Evolutionary conservation across 208 protist species (phyloP).

Genomic region (Trypanosomatidae sp.): DNA sequence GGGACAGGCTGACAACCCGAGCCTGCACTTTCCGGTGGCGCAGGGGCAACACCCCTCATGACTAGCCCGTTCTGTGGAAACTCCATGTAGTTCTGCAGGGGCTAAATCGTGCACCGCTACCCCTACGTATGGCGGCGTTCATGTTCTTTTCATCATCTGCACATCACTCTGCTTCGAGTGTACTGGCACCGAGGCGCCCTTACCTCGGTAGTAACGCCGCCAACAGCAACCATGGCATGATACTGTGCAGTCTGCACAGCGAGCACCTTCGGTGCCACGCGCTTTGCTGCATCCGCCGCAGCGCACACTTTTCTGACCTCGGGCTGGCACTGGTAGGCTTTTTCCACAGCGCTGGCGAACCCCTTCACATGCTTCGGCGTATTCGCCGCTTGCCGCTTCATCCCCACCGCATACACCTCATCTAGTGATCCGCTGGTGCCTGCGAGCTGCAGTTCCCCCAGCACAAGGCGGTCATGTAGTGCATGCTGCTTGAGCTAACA

Average conservation of each 20-base stretch:
- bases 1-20: constrained; percentile 5
- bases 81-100: constrained; percentile 16
- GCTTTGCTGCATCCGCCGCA: constrained; percentile 27
- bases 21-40: constrained; percentile 11
- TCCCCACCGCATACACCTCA: constrained; percentile 29
- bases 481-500: constrained; percentile 26
- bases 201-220: neutral
- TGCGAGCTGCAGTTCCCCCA: constrained; percentile 38
- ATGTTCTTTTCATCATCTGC: neutral
- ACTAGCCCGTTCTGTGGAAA: constrained; percentile 8
- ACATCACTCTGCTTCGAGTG: neutral
- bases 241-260: constrained; percentile 26
- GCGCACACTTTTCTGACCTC: constrained; percentile 32
- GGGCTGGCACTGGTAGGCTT: constrained; percentile 36
- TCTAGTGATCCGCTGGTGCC: constrained; percentile 30
- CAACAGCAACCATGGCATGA: neutral
- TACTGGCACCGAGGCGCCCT: neutral
- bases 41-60: constrained; percentile 14
- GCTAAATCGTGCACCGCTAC: constrained; percentile 11
- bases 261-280: constrained; percentile 34
- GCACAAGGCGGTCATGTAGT: constrained; percentile 31
- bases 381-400: constrained; percentile 28
- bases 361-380: constrained; percentile 26
- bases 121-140: neutral
- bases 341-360: constrained; percentile 18